Percentiles rank a stretch among this genome's conserved stretches.
phyloP scores from a whole-genome alignment of 2,329 filamentous ascomycete genomes.

The Huntiella abstrusa region DNA sequence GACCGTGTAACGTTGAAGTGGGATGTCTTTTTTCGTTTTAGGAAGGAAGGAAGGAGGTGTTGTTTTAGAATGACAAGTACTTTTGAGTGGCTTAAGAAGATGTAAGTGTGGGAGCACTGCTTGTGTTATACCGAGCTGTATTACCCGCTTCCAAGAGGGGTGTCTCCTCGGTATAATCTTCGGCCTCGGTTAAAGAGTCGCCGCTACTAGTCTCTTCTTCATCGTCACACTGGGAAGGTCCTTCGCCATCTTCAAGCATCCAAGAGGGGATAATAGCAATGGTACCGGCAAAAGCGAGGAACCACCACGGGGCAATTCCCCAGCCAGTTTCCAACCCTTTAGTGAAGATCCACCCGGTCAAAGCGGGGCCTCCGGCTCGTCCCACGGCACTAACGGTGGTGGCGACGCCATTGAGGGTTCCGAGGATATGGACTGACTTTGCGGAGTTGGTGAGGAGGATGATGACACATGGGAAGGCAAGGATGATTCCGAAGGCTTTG shows the following conservation, averaged over 20 bases:
- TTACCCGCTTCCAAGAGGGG: constrained; percentile 5
- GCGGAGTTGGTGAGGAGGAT: constrained; percentile 85
- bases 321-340: constrained; percentile 59
- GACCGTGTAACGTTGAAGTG: too few species aligned
- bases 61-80: too few species aligned
- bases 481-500: constrained; percentile 59
- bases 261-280: constrained; percentile 54
- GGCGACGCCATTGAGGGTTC: constrained; percentile 79
- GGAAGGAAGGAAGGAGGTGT: neutral
- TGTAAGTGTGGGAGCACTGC: neutral
- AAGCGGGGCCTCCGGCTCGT: constrained; percentile 57
- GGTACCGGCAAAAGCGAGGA: constrained; percentile 43
- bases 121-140: constrained; percentile 2
- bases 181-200: constrained; percentile 5
- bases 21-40: constrained; percentile 1
- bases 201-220: constrained; percentile 15
- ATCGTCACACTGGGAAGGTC: constrained; percentile 28
- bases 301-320: constrained; percentile 65
- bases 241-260: constrained; percentile 56
- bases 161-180: constrained; percentile 7
- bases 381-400: constrained; percentile 69
- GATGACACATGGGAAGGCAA: constrained; percentile 75
- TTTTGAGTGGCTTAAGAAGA: neutral
- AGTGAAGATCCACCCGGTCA: constrained; percentile 54
- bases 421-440: constrained; percentile 53